phyloP scores from a whole-genome alignment of 345 rosid genomes.

The Populus alba region DNA sequence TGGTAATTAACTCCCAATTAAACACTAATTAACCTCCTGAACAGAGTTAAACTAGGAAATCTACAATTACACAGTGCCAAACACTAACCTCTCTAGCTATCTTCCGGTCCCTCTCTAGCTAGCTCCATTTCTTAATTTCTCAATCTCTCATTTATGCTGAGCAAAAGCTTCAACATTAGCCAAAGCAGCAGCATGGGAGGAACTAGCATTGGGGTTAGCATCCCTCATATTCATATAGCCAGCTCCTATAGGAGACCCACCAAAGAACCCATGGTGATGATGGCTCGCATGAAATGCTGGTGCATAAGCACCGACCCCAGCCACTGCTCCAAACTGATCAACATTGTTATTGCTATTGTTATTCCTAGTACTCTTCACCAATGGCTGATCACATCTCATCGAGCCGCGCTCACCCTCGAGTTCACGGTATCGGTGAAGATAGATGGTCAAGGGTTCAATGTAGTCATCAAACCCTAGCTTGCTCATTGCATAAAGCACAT shows the following conservation, averaged over 20 bases:
- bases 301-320: constrained; percentile 33
- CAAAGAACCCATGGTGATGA: constrained; percentile 46
- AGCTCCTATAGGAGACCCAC: constrained; percentile 26
- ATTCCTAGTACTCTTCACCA: constrained; percentile 47
- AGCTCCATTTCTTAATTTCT: neutral
- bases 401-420: constrained; percentile 42
- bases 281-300: constrained; percentile 44
- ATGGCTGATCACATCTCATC: constrained; percentile 45
- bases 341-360: neutral
- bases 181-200: constrained; percentile 21
- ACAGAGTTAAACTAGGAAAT: neutral
- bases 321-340: constrained; percentile 37
- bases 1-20: neutral
- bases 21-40: neutral
- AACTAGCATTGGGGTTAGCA: constrained; percentile 14
- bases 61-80: neutral
- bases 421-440: constrained; percentile 33
- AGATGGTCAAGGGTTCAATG: constrained; percentile 33
- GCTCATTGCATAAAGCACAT: constrained; percentile 34
- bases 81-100: neutral
- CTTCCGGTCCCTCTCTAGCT: neutral
- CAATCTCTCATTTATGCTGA: constrained; percentile 26
- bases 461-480: constrained; percentile 39
- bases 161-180: constrained; percentile 24
- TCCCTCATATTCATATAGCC: constrained; percentile 32